These are phyloP conservation scores for Amyloporia xantha DNA, from an alignment of 768 basidiomycete species.

Conservation along the genomic window DNA sequence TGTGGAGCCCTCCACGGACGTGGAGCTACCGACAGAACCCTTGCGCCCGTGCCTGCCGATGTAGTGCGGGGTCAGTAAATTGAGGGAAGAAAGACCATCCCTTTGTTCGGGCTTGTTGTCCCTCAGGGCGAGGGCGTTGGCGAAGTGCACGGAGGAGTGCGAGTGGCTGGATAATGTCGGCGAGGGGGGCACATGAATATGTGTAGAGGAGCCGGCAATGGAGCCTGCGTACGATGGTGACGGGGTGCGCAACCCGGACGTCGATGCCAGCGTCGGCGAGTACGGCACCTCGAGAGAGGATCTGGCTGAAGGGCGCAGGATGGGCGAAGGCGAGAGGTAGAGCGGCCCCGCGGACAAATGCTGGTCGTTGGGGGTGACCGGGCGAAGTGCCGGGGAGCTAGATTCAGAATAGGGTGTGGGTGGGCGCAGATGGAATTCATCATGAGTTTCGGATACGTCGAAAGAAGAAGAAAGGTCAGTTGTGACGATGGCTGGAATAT, in stretches of 20 bases:
- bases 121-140: slow-evolving; percentile 49
- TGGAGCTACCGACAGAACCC: slow-evolving; percentile 49
- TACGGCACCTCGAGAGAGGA: slow-evolving; percentile 16
- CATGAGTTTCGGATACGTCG: slow-evolving; percentile 8
- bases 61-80: slow-evolving; percentile 38
- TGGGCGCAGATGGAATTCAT: slow-evolving; percentile 6
- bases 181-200: slow-evolving; percentile 52
- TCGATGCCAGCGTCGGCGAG: slow-evolving; percentile 12
- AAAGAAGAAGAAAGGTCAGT: slow-evolving; percentile 19
- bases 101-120: slow-evolving; percentile 61
- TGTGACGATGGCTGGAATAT: slow-evolving; percentile 17
- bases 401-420: background rate
- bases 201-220: slow-evolving; percentile 30
- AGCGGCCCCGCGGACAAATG: slow-evolving; percentile 1
- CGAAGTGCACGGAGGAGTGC: slow-evolving; percentile 55
- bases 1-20: slow-evolving; percentile 39
- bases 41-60: slow-evolving; percentile 42
- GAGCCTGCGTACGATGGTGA: slow-evolving; percentile 32
- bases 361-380: background rate
- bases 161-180: slow-evolving; percentile 66
- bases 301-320: slow-evolving; percentile 9
- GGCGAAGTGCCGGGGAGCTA: background rate
- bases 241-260: slow-evolving; percentile 4
- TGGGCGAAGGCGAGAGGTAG: slow-evolving; percentile 8
- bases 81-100: slow-evolving; percentile 44